These are phyloP conservation scores for Lentinula sp. DNA, from an alignment of 768 basidiomycete species.

Conservation along the genomic window DNA sequence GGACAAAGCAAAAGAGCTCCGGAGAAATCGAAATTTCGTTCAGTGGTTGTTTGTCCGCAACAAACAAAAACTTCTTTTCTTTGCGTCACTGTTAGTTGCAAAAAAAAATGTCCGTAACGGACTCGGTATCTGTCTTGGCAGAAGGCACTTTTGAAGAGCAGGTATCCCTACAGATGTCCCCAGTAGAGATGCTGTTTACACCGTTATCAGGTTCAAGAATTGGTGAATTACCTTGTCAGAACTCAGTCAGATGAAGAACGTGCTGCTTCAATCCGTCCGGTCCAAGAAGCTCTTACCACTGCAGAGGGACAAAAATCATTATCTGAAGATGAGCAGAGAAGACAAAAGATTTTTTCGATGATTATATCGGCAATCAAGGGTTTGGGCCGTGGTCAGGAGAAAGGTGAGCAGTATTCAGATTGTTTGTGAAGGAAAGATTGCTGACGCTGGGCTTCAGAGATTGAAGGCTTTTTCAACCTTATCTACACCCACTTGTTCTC, in stretches of 20 bases:
- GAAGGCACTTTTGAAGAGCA: conserved; percentile 89
- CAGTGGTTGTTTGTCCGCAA: not conserved
- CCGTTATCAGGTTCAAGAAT: conserved; percentile 58
- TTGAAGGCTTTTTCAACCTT: conserved; percentile 86
- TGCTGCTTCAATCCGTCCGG: conserved; percentile 52
- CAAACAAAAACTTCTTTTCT: conserved; percentile 17
- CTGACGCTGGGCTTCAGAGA: conserved; percentile 38
- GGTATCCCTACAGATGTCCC: conserved; percentile 30
- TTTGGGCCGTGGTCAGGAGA: conserved; percentile 72
- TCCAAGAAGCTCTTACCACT: conserved; percentile 53
- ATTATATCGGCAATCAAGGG: conserved; percentile 58
- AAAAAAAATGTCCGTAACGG: conserved; percentile 56
- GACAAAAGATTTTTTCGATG: conserved; percentile 48
- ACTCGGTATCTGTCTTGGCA: conserved; percentile 79
- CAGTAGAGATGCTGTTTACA: not conserved
- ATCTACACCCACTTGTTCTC: conserved; percentile 67
- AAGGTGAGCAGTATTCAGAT: conserved; percentile 42
- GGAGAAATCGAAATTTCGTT: conserved; percentile 9
- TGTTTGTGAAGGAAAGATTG: conserved; percentile 1
- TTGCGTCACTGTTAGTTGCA: conserved; percentile 12
- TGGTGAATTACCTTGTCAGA: conserved; percentile 69
- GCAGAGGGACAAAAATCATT: conserved; percentile 46
- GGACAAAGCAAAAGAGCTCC: not conserved
- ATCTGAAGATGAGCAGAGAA: conserved; percentile 46
- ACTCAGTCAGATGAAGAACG: conserved; percentile 66